Evolutionary conservation across 768 basidiomycete species (phyloP).

Genomic region (Termitomyces sp.): DNA sequence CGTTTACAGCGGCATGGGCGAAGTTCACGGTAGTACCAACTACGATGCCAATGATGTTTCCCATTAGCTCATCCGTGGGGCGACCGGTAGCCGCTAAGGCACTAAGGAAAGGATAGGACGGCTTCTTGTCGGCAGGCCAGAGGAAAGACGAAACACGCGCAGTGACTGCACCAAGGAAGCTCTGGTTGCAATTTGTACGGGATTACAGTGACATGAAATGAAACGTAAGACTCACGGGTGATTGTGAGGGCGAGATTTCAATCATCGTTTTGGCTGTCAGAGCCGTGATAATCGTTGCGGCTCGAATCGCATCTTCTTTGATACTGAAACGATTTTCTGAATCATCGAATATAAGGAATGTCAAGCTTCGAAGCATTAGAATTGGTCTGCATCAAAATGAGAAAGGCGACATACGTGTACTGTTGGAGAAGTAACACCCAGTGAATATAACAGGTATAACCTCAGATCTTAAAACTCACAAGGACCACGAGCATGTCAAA

Average conservation of each 20-base stretch:
- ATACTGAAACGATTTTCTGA: slow-evolving; percentile 31
- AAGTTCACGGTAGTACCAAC: slow-evolving; percentile 45
- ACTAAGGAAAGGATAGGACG: slow-evolving; percentile 36
- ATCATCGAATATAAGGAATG: slow-evolving; percentile 25
- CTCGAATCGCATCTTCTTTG: slow-evolving; percentile 22
- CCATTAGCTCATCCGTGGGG: slow-evolving; percentile 39
- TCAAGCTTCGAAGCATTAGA: slow-evolving; percentile 9
- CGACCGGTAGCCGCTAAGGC: slow-evolving; percentile 31
- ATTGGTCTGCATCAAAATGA: background rate
- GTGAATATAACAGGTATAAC: background rate
- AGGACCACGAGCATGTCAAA: slow-evolving; percentile 39
- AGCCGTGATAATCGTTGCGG: slow-evolving; percentile 25
- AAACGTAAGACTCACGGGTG: slow-evolving; percentile 20
- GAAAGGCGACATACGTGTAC: slow-evolving; percentile 7
- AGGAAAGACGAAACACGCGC: slow-evolving; percentile 2
- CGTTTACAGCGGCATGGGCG: slow-evolving; percentile 44
- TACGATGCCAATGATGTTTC: slow-evolving; percentile 42
- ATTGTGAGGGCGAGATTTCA: slow-evolving; percentile 19
- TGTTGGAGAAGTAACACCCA: background rate
- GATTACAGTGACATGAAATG: background rate
- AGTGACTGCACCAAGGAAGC: slow-evolving; percentile 3
- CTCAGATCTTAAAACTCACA: slow-evolving; percentile 18
- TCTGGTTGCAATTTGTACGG: background rate
- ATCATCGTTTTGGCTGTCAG: slow-evolving; percentile 30
- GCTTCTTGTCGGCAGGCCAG: slow-evolving; percentile 22